A percentile compares a stretch with the other conserved stretches of the same genome.
Evolutionary conservation across 2,329 filamentous ascomycete species (phyloP).

Genomic region (Dactylellina drechsleri): DNA sequence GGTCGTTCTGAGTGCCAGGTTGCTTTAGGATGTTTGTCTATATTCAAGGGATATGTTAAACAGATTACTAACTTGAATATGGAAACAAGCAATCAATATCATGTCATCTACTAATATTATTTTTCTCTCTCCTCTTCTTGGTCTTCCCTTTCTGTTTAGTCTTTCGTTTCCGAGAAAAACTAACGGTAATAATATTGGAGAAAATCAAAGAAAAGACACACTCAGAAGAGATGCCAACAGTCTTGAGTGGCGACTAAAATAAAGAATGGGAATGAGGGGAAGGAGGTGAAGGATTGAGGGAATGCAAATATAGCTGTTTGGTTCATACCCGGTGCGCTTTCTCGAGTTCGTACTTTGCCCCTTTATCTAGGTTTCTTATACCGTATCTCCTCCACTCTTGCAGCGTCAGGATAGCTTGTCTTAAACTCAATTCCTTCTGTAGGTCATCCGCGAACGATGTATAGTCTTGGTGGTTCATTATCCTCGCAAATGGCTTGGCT

Average conservation of each 20-base stretch:
- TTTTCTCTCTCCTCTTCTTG: too few relatives aligned
- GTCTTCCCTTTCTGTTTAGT: too few relatives aligned
- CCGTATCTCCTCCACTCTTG: conserved; percentile 91
- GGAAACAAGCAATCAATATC: neutral
- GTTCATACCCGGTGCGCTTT: conserved; percentile 78
- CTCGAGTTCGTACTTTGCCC: conserved; percentile 91
- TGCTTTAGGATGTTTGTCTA: conserved; percentile 53
- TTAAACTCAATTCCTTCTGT: conserved; percentile 88
- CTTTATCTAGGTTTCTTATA: conserved; percentile 83
- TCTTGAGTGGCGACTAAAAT: neutral
- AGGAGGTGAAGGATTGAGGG: conserved; percentile 7
- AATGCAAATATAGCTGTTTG: conserved; percentile 30
- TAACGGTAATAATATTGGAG: too few relatives aligned
- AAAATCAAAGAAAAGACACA: too few relatives aligned
- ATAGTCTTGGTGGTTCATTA: conserved; percentile 95
- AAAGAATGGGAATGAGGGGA: conserved; percentile 74
- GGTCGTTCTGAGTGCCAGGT: conserved; percentile 63
- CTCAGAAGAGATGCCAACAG: too few relatives aligned
- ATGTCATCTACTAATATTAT: too few relatives aligned
- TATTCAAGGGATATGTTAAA: conserved; percentile 38
- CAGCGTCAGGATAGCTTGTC: conserved; percentile 86
- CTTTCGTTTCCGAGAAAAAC: too few relatives aligned
- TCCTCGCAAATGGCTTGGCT: conserved; percentile 92
- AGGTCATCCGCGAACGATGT: conserved; percentile 84
- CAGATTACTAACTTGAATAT: neutral